A percentile compares a stretch with the other conserved stretches of the same genome.
Evolutionary conservation across 108 stramenopile genomes (phyloP).

Genomic region (Nitzschia putrida): DNA sequence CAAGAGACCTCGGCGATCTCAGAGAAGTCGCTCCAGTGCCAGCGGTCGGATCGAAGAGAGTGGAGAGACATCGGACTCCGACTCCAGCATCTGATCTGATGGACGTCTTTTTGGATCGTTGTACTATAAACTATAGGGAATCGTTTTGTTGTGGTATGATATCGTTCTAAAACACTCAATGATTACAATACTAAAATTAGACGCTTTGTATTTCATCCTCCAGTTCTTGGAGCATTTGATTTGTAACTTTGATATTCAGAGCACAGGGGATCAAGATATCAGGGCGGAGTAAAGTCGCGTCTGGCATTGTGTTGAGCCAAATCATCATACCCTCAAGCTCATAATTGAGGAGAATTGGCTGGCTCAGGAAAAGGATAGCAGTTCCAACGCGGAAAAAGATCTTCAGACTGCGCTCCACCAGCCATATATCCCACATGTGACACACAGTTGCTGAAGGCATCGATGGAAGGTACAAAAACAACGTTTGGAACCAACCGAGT

Average conservation of each 20-base stretch:
- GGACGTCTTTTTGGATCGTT: too few species aligned
- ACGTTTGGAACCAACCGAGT: conserved; percentile 89
- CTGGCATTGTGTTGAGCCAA: conserved; percentile 89
- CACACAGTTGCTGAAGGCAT: conserved; percentile 89
- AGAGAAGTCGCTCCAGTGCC: too few species aligned
- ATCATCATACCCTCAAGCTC: conserved; percentile 93
- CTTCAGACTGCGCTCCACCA: conserved; percentile 87
- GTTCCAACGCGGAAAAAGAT: conserved; percentile 90
- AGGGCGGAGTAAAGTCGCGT: conserved; percentile 82
- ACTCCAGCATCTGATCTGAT: too few species aligned
- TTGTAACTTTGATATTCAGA: conserved; percentile 88
- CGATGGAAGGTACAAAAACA: conserved; percentile 88
- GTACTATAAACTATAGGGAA: too few species aligned
- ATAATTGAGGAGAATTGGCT: conserved; percentile 83
- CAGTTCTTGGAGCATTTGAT: conserved; percentile 75
- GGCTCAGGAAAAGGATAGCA: conserved; percentile 86
- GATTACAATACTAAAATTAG: neutral
- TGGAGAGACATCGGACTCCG: too few species aligned
- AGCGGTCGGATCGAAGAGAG: too few species aligned
- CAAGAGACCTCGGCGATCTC: conserved; percentile 4
- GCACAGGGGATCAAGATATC: conserved; percentile 90
- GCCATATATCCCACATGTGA: conserved; percentile 93
- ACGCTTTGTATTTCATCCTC: conserved; percentile 51
- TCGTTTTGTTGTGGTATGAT: too few species aligned
- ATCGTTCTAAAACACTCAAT: too few species aligned